Evolutionary conservation across 148 eudicot species (phyloP), one percentile per base, ranked within the genome.

Genomic region (Rhododendron ferrugineum): DNA sequence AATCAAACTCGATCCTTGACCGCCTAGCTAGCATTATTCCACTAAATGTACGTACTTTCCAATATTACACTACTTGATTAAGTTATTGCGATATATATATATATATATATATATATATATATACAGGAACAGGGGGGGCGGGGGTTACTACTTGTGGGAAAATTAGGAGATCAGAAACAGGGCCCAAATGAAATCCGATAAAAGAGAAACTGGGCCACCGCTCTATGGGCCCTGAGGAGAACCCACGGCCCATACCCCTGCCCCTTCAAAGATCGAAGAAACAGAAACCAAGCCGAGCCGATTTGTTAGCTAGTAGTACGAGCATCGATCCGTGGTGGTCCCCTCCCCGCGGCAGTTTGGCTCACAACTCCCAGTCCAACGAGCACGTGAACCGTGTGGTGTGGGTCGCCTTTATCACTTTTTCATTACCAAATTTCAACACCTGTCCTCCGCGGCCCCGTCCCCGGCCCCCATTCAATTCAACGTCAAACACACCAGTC

Each of bases 381-480:
- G 36, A 78, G 36, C 81, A 78, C 81, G 81, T 78, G 81, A 78
- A 78, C 81, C 58, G 58, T 47, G 81, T 47, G 81, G 81, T 47
- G 81, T 34, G 81, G 56, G 36, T 78, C 81, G 34, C 22, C 37
- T 47, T 78, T 28, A 46, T 78, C 34, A 4, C 80, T 23, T 77
- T 40, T 37, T 23, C 46, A 77, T 42, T 77, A 44, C 7, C 7
- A 62, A 6, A 62, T 62, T 62, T n/a, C 68, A 62, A 62, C 68
- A 20, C n/a, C 66, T 22, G 66, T 5, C 23, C 14, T 56, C 23
- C 52, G 14, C 52, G 3, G 62, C 6, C 22, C 23, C 56, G 20
- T 0, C 18, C 18, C 18, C 58, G 23, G 0, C 6, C 62, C 44
- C 44, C 44, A 6, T 40, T 40, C 44, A 40, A n/a, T n/a, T n/a